Base-by-base conservation (phyloP, 768 basidiomycete genomes). In the Tephrocybe sp. region DNA sequence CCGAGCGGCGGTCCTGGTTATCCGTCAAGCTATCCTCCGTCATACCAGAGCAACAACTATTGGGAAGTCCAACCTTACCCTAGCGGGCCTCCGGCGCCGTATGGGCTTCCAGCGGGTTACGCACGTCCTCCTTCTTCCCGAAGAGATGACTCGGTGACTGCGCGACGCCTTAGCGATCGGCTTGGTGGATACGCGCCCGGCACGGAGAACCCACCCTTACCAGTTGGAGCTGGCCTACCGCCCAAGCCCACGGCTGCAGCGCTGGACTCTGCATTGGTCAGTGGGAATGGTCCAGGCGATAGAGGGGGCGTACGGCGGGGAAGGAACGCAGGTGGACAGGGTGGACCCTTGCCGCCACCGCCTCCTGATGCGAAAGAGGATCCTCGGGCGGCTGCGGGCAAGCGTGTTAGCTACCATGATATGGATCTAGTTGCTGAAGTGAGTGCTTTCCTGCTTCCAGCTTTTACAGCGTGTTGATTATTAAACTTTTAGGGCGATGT, bases 341-440 rank as follows among this genome's bases (percentile, higher is more conserved):
- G 69, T 26, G 70, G 82, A 1, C 80, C 82, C 0, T 83, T 82
- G 4, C 89, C 89, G 0, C 86, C 90, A 3, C 90, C 91, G 14
- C 91, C 92, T 11, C 85, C 90, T 48, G 89, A 93, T 69, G 90
- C 86, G 25, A 92, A 90, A 70, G 90, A 93, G 68, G 95, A 98
- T 67, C 95, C 95, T 37, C 78, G 95, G 34, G 91, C 95, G 24
- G 87, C 89, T 26, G 89, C 86, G 28, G 91, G 91, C 39, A 88
- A 85, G 70, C 83, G 90, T 68, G 84, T 98, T 49, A 93, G 90
- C 71, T 98, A 98, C 65, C 86, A 93, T 65, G 95, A 98, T 70
- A 90, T 97, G 85, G 95, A 98, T 73, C 74, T 89, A 66, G 90
- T 93, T 58, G 90, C 92, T 24, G 90, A 90, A 77, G 85, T 79